Conservation (phyloP, 139 green algal species). For the Marvania coccoides region DNA sequence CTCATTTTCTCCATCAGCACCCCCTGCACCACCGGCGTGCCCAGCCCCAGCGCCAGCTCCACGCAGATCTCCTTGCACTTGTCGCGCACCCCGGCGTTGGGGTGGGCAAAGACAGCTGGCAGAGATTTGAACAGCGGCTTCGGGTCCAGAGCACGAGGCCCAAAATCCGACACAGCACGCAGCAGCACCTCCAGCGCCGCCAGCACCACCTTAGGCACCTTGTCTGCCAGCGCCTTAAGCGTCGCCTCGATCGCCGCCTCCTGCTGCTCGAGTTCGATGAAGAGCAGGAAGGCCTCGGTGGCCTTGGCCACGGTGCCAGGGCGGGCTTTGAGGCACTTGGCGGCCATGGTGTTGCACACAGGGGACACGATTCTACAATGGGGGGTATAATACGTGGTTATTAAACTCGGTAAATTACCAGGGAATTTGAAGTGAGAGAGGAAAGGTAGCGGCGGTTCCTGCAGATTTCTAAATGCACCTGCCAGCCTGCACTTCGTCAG, state of each 20-base stretch:
- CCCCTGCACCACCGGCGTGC: slow-evolving; percentile 53
- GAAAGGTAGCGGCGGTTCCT: not conserved
- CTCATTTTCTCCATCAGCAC: slow-evolving; percentile 80
- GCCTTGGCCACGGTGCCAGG: slow-evolving; percentile 64
- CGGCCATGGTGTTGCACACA: slow-evolving; percentile 47
- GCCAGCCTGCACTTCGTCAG: slow-evolving; percentile 35
- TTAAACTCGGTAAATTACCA: not conserved
- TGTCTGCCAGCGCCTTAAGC: slow-evolving; percentile 65
- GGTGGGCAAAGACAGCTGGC: slow-evolving; percentile 73
- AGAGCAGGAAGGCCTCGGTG: slow-evolving; percentile 55
- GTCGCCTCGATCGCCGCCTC: slow-evolving; percentile 36
- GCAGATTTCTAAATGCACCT: slow-evolving; percentile 25
- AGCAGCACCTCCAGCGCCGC: slow-evolving; percentile 62
- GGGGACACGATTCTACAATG: slow-evolving; percentile 48
- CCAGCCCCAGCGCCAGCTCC: slow-evolving; percentile 75
- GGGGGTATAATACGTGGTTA: not conserved
- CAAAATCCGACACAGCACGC: slow-evolving; percentile 55
- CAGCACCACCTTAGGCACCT: slow-evolving; percentile 84
- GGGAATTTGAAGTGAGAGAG: not conserved
- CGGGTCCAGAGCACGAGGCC: slow-evolving; percentile 58
- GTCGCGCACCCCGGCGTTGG: slow-evolving; percentile 74
- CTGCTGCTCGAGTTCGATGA: slow-evolving; percentile 79
- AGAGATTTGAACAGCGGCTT: slow-evolving; percentile 82
- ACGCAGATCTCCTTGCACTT: slow-evolving; percentile 79
- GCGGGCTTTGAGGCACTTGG: slow-evolving; percentile 76